Base-by-base conservation (phyloP, 1,139 yeast genomes). In the Neolecta irregularis region DNA sequence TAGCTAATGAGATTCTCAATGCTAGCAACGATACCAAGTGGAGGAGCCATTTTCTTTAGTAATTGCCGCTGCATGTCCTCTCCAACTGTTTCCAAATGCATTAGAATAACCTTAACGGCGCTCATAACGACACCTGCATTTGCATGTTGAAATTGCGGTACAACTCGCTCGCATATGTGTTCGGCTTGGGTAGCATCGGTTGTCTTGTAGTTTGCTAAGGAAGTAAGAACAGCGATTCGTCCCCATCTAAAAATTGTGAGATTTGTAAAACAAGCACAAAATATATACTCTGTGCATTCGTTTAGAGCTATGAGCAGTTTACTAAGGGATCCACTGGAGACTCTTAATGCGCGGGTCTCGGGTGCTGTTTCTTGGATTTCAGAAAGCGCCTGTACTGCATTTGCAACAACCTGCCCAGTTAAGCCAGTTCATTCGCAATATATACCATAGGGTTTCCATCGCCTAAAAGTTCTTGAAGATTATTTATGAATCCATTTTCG, bases 71-170 rank as follows among this genome's bases (percentile, higher is more conserved):
- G 64, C 43, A 61, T 61, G 17, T 66, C 67, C 4, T 54, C 48
- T 6, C 64, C 57, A 20, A 75, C 59, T 19, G 60, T 54, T n/a
- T 70, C 72, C 37, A 80, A 46, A 53, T 83, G 93, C 41, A 71
- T 71, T 24, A 91, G 56, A 6, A 88, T 72, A 1, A 81, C 81
- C 51, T 83, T 81, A 43, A 91, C 74, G 0, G 95, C 71, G 22
- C 85, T 72, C 46, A 91, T 62, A 3, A 91, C 96, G 23, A 91
- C 96, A 3, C 94, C 78, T 1, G 98, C 93, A 53, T 91, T 91
- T 21, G 80, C 96, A 55, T 91, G 99, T 58, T 91, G 99, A 49
- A 91, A 69, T 57, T 88, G 98, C 5, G 99, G 98, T 5, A 80
- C 70, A 6, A 83, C 85, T 44, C 95, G 66, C 52, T 85, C 96